These are phyloP conservation scores for Hypsizygus ulmarius DNA, from an alignment of 1,284 basidiomycete species.

Conservation along the genomic window DNA sequence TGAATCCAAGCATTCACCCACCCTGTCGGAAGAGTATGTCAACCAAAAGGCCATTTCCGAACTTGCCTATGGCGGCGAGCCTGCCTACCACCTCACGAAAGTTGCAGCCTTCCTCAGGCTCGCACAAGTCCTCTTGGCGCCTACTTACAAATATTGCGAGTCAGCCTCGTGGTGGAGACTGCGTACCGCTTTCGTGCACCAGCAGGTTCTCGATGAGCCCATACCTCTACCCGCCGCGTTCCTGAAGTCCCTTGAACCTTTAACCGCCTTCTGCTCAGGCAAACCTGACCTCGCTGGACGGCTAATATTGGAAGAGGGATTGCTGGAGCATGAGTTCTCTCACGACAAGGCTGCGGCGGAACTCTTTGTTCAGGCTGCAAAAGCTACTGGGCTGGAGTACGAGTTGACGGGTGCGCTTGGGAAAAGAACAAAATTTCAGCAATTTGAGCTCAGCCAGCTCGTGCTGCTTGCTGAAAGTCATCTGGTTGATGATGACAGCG, in stretches of 20 bases:
- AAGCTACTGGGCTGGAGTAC: conserved; percentile 79
- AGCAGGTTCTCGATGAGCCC: conserved; percentile 85
- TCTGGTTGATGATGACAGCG: conserved; percentile 38
- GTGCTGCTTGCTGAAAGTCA: conserved; percentile 91
- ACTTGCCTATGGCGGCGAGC: conserved; percentile 87
- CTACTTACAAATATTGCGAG: conserved; percentile 44
- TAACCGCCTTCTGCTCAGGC: conserved; percentile 39
- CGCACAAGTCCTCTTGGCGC: conserved; percentile 68
- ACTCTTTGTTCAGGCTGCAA: conserved; percentile 78
- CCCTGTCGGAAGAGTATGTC: conserved; percentile 50
- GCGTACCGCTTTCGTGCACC: conserved; percentile 72
- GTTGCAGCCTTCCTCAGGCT: conserved; percentile 74
- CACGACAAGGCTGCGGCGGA: conserved; percentile 81
- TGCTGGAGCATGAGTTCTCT: conserved; percentile 72
- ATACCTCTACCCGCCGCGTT: conserved; percentile 57
- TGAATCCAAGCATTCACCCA: conserved; percentile 26
- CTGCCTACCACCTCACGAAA: conserved; percentile 89
- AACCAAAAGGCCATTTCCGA: conserved; percentile 71
- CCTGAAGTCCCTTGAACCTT: conserved; percentile 46
- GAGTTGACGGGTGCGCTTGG: conserved; percentile 93
- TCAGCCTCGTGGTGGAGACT: conserved; percentile 78
- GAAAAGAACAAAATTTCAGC: conserved; percentile 93
- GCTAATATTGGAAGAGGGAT: conserved; percentile 77
- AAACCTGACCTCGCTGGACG: conserved; percentile 69
- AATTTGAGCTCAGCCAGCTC: conserved; percentile 83